These are phyloP conservation scores for Wilcoxina mikolae DNA, from an alignment of 495 filamentous ascomycete genomes.

Conservation along the genomic window DNA sequence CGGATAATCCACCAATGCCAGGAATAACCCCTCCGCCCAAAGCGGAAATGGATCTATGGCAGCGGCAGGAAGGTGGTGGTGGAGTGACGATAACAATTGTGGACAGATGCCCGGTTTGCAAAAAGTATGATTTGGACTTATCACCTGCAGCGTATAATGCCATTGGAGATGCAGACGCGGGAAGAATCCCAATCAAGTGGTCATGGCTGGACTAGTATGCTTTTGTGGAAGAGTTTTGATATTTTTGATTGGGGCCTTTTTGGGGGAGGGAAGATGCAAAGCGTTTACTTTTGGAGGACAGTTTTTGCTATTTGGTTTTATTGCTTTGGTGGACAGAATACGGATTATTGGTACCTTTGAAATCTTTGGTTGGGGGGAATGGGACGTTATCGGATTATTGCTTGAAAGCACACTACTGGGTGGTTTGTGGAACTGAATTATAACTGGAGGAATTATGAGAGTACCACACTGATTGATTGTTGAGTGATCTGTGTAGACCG, in stretches of 20 bases:
- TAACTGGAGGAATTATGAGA: background rate
- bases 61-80: slow-evolving; percentile 17
- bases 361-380: too few relatives aligned
- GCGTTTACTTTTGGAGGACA: slow-evolving; percentile 3
- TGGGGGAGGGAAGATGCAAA: background rate
- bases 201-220: slow-evolving; percentile 19
- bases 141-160: slow-evolving; percentile 18
- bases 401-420: background rate
- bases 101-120: slow-evolving; percentile 24
- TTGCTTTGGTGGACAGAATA: background rate
- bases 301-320: background rate
- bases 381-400: background rate
- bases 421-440: background rate
- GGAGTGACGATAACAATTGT: slow-evolving; percentile 26
- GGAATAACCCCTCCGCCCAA: slow-evolving; percentile 16
- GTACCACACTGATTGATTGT: too few relatives aligned
- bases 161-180: slow-evolving; percentile 14
- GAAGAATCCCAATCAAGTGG: slow-evolving; percentile 20
- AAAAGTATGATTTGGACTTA: slow-evolving; percentile 23
- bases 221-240: background rate
- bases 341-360: background rate
- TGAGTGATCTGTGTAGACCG: too few relatives aligned
- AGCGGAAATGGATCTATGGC: background rate
- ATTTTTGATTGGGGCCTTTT: background rate
- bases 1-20: background rate